A percentile compares a stretch with the other conserved stretches of the same genome.
These are phyloP conservation scores for Schwanniomyces vanrijiae DNA, from an alignment of 805 yeast genomes.

Conservation along the genomic window DNA sequence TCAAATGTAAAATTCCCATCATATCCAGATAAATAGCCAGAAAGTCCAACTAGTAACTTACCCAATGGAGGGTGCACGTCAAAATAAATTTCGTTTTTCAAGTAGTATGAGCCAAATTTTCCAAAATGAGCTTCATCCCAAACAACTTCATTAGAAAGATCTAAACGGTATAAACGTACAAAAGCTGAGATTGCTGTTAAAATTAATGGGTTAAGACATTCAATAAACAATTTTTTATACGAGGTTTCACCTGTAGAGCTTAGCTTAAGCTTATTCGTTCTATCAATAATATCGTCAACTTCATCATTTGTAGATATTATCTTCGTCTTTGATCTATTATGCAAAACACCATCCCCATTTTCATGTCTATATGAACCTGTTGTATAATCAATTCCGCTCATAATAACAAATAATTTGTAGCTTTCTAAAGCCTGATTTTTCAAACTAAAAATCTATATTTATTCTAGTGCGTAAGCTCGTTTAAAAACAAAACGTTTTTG, in stretches of 20 bases:
- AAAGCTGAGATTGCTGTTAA: slow-evolving; percentile 36
- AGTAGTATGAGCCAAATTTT: slow-evolving; percentile 89
- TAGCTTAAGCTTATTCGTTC: slow-evolving; percentile 19
- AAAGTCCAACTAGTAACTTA: slow-evolving; percentile 84
- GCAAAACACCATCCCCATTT: not conserved
- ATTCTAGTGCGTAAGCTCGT: not conserved
- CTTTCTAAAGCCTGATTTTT: not conserved
- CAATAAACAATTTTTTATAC: slow-evolving; percentile 7
- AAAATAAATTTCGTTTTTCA: slow-evolving; percentile 85
- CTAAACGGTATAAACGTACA: slow-evolving; percentile 74
- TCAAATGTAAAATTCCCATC: slow-evolving; percentile 89
- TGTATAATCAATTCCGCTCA: not conserved
- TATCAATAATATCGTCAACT: slow-evolving; percentile 20
- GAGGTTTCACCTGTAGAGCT: slow-evolving; percentile 1
- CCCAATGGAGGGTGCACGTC: slow-evolving; percentile 99
- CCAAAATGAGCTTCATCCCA: slow-evolving; percentile 99
- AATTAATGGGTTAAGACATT: slow-evolving; percentile 26
- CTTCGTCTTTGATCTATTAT: not conserved
- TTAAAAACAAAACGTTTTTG: not conserved
- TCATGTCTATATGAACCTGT: slow-evolving; percentile 2
- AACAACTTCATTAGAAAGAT: slow-evolving; percentile 72
- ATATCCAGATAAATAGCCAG: slow-evolving; percentile 84
- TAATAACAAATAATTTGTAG: not conserved
- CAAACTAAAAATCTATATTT: not conserved
- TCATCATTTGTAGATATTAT: slow-evolving; percentile 7